Base-by-base conservation (phyloP, 345 rosid genomes). In the Streptanthus diversifolius region DNA sequence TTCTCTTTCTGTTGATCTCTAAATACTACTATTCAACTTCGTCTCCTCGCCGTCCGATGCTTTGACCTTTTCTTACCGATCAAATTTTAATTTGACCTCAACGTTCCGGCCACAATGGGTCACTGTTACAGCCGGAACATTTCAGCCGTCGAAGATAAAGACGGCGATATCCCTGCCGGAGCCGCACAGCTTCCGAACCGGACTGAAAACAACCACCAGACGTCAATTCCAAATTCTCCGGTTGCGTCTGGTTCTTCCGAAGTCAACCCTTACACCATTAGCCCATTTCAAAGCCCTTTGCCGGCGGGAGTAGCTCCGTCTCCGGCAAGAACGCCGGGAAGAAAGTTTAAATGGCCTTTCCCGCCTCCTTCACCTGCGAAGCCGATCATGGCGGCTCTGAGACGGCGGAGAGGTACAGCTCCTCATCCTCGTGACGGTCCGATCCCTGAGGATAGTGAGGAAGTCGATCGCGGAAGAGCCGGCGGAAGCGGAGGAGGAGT, bases 301-400 rank as follows among this genome's bases (percentile, higher is more conserved):
- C 97, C 96, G 1, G 85, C 82, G 1, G 96, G 99, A 10, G 89
- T 91, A 22, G 70, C 89, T 32, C 98, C 95, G 8, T 92, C 96
- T 30, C 96, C 98, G 53, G 84, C 90, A 47, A 78, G 88, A 72
- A 95, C 98, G 1, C 97, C 97, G 9, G 87, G 90, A 41, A 84
- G 91, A 80, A 92, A 92, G 76, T 90, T 92, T 76, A 74, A 85
- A 72, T 89, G 91, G 91, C 99, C 99, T 5, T 83, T 92, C 32
- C 98, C 98, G 52, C 99, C 98, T 55, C 98, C 98, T 27, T 92
- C 99, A 0, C 99, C 98, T 29, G 99, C 98, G 5, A 90, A 88
- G 84, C 99, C 96, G 54, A 95, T 95, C 66, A 82, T 87, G 87
- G 77, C 87, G 60, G 92, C 92, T 67, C 78, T 89, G 66, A 85